Evolutionary conservation across 2,329 filamentous ascomycete species (phyloP), one percentile per base, ranked within the genome.

Genomic region (Neodidymelliopsis sp.): DNA sequence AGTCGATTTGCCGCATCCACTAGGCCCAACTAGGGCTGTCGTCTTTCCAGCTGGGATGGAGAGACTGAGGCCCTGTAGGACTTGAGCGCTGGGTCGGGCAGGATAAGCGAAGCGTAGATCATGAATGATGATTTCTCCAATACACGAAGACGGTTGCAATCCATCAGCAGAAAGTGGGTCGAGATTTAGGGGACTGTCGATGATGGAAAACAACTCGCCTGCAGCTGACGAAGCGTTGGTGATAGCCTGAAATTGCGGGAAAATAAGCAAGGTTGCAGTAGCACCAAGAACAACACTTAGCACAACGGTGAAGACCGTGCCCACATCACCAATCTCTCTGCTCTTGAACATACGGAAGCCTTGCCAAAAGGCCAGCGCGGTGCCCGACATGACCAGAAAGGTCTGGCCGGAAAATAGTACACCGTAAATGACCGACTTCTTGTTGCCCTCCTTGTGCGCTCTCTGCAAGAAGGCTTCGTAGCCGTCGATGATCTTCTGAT

Each of bases 81-180:
- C 73, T 9, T 50, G 39, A 9, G 92, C 90, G 58, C 95, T 89
- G 0, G 90, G 88, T 2, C 93, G 85, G 0, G 90, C 94, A 0
- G 92, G 91, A 69, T 97, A 99, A 34, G 90, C 84, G 81, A 97
- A 97, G 72, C 94, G 89, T 2, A 97, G 91, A 59, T 96, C 88
- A 12, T 88, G 85, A 79, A 99, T 96, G 67, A 97, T 91, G 56
- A 99, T 84, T 2, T 93, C 93, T 28, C 88, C 92, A 0, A 91
- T 87, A 11, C 92, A 49, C 4, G n/a, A 13, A 4, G 33, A 3
- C 3, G 45, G 45, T 10, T 42, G 25, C 15, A 49, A 7, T 3
- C 47, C 47, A 11, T 50, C 41, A 7, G 37, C 22, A 1, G 43
- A 52, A 3, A 54, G 38, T 5, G 53, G 53, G 66, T 97, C 89